phyloP scores from a whole-genome alignment of 345 rosid species.

The Euphorbia peplus region DNA sequence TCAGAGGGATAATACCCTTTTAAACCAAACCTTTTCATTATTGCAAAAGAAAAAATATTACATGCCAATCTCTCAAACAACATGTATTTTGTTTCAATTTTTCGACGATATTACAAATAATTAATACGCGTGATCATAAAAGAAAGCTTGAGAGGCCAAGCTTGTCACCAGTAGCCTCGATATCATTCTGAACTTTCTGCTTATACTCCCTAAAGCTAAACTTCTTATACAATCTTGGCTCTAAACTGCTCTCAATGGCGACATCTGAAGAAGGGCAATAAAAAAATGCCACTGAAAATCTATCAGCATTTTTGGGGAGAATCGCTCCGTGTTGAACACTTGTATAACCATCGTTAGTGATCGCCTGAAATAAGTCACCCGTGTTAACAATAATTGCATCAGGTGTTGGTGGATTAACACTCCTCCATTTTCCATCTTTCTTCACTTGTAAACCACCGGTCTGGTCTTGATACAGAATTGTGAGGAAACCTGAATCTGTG shows the following conservation, averaged over 20 bases:
- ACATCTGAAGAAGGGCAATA: not conserved
- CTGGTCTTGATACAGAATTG: constrained; percentile 56
- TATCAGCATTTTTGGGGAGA: constrained; percentile 24
- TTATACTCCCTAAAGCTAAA: not conserved
- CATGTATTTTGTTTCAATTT: too few species aligned
- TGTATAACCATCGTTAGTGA: constrained; percentile 69
- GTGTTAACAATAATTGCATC: constrained; percentile 55
- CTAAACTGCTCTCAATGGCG: not conserved
- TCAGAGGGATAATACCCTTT: too few species aligned
- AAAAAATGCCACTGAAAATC: not conserved
- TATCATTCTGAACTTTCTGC: not conserved
- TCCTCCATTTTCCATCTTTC: constrained; percentile 58
- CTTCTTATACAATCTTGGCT: not conserved
- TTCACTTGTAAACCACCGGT: constrained; percentile 63
- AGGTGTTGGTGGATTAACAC: constrained; percentile 56
- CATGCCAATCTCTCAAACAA: too few species aligned
- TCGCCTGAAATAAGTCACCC: constrained; percentile 72
- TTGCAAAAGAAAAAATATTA: too few species aligned
- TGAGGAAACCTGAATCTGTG: constrained; percentile 65
- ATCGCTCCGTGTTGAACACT: constrained; percentile 66
- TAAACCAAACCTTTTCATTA: too few species aligned
- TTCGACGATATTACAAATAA: too few species aligned
- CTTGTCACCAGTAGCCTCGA: not conserved
- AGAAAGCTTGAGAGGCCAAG: not conserved
- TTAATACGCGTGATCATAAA: not conserved